Evolutionary conservation across 352 stramenopile genomes (phyloP).

Genomic region (Phytophthora multivora): DNA sequence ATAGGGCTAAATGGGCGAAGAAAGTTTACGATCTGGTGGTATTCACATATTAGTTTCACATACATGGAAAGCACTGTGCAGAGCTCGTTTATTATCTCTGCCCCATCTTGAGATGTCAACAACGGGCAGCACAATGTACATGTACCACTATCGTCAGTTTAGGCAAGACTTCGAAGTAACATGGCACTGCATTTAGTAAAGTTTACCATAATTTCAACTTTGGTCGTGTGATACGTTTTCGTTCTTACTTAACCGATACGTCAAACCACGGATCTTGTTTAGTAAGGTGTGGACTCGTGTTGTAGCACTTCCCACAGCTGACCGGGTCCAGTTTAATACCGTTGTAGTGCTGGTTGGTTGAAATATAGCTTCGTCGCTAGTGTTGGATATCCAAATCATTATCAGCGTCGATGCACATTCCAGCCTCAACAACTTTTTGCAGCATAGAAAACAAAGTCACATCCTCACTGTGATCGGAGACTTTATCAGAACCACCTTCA

Average conservation of each 20-base stretch:
- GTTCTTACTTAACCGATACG: too few relatives aligned
- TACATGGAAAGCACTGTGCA: too few relatives aligned
- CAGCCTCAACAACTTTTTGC: not conserved
- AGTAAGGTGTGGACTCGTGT: constrained; percentile 9
- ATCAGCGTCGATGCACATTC: too few relatives aligned
- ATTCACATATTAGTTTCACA: too few relatives aligned
- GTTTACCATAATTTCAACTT: constrained; percentile 23
- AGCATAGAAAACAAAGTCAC: not conserved
- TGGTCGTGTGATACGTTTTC: not conserved
- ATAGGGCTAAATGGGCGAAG: too few relatives aligned
- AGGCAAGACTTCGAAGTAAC: too few relatives aligned
- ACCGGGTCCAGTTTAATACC: constrained; percentile 3
- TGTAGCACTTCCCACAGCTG: constrained; percentile 4
- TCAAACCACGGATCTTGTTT: constrained; percentile 2
- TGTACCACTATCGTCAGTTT: too few relatives aligned
- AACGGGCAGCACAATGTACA: too few relatives aligned
- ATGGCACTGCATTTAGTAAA: too few relatives aligned
- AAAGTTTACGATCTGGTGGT: too few relatives aligned
- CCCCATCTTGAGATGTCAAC: too few relatives aligned
- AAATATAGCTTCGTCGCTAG: not conserved
- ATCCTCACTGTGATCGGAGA: not conserved
- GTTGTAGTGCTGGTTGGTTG: not conserved
- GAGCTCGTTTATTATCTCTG: too few relatives aligned
- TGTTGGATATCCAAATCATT: not conserved
- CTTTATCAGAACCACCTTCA: not conserved